Conservation (phyloP, 208 protist species). For the Acanthamoeba sp. region DNA sequence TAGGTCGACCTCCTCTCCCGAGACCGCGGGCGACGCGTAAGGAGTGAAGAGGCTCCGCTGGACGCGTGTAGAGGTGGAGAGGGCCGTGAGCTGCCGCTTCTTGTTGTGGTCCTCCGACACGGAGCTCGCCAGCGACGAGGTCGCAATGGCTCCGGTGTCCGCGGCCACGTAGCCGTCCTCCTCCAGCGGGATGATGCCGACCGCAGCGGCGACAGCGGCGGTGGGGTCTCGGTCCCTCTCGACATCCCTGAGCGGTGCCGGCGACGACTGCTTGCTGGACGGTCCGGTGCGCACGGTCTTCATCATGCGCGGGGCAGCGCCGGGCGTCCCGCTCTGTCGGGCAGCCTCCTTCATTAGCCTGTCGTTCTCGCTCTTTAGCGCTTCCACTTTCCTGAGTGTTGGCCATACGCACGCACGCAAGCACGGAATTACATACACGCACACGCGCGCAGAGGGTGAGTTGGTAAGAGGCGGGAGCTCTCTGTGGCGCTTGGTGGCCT, state of each 20-base stretch:
- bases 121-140: not conserved
- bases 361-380: slow-evolving; percentile 37
- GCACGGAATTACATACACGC: too few species aligned
- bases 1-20: not conserved
- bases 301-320: not conserved
- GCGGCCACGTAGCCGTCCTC: not conserved
- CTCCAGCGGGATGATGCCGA: not conserved
- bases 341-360: not conserved
- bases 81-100: slow-evolving; percentile 49
- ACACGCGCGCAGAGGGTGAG: too few species aligned
- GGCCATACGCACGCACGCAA: too few species aligned
- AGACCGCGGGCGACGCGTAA: not conserved
- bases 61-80: not conserved
- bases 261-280: not conserved
- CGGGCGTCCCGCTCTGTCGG: not conserved
- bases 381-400: slow-evolving; percentile 3
- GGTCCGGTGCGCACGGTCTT: not conserved
- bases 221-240: not conserved
- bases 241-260: not conserved
- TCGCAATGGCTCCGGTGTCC: not conserved
- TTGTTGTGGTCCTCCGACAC: not conserved
- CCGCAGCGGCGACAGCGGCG: not conserved
- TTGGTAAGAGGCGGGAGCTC: too few species aligned
- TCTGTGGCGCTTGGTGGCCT: too few species aligned
- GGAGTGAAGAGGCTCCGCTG: slow-evolving; percentile 19